Base-by-base conservation (phyloP, 805 yeast genomes). In the Cyberlindnera suaveolens region DNA sequence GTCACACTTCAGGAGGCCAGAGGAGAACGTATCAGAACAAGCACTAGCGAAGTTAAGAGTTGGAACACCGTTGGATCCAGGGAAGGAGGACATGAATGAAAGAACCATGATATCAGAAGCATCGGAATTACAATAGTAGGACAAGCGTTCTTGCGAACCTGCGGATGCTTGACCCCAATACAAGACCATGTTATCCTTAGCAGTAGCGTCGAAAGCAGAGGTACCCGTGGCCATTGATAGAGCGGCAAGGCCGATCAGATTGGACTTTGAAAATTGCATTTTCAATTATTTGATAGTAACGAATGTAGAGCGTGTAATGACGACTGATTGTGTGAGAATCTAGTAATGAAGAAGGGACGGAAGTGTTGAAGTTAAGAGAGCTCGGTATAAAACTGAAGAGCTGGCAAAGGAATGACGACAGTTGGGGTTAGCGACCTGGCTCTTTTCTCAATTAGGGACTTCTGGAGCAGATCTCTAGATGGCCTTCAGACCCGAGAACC, bases 131-230 rank as follows among this genome's bases (percentile, higher is more conserved):
- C 96, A 88, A 68, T 86, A 86, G 38, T 70, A 63, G 46, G 68
- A 60, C 27, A 67, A 45, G 2, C 58, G 48, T 43, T 66, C 64
- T 52, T 77, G 80, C 10, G 70, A 58, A 7, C 86, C 86, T n/a
- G 75, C 80, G 14, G 91, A 78, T 54, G 77, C 76, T 64, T 88
- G 96, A 42, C 96, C 96, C 96, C 96, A 88, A 65, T 88, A 88
- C 7, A 85, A 71, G 18, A 83, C 96, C 32, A 87, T 77, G 50
- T 85, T 84, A 29, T 70, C 57, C 38, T 73, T 69, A 31, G 79
- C 61, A 15, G 61, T 43, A 9, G 70, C 53, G 40, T 65, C 62
- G 43, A 67, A 67, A 14, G 67, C 62, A 8, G 49, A 42, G 8
- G 45, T 14, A 6, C 39, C 51, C 8, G 37, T 35, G 37, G 45